Conservation (phyloP, 1,139 yeast genomes). For the Pichia sp. region DNA sequence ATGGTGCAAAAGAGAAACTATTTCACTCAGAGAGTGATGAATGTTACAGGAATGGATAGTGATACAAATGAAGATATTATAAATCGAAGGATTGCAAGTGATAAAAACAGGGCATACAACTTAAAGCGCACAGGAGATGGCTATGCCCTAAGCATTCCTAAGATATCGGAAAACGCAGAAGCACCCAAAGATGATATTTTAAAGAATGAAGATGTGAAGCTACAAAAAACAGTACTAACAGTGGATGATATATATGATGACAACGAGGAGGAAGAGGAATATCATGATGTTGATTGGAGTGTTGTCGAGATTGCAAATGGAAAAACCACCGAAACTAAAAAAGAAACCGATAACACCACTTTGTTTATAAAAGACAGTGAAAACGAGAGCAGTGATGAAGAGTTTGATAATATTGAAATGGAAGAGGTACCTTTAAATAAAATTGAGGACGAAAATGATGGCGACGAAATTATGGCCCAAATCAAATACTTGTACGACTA, state of each 20-base stretch:
- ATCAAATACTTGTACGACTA: conserved; percentile 25
- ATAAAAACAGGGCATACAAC: conserved; percentile 67
- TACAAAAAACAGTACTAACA: no score
- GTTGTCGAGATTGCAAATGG: conserved; percentile 11
- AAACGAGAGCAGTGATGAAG: conserved; percentile 6
- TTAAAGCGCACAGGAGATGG: conserved; percentile 76
- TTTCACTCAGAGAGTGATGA: conserved; percentile 81
- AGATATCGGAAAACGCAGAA: neutral
- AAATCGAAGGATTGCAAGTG: conserved; percentile 72
- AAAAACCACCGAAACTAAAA: neutral
- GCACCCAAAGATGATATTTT: conserved; percentile 30
- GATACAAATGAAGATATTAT: conserved; percentile 36
- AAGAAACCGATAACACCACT: neutral
- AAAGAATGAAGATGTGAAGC: conserved; percentile 17
- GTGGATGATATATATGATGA: conserved; percentile 15
- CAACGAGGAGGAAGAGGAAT: conserved; percentile 13
- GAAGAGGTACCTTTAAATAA: conserved; percentile 9
- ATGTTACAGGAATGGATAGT: conserved; percentile 66
- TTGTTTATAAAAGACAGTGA: conserved; percentile 9
- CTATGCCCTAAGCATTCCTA: conserved; percentile 63
- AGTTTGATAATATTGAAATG: conserved; percentile 2
- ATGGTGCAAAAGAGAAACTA: conserved; percentile 90
- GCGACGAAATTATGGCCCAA: conserved; percentile 18
- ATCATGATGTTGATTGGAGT: conserved; percentile 20
- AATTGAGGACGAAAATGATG: conserved; percentile 3